A percentile compares a stretch with the other conserved stretches of the same genome.
Conservation (phyloP, 768 basidiomycete species). For the Boletus barrowsii region DNA sequence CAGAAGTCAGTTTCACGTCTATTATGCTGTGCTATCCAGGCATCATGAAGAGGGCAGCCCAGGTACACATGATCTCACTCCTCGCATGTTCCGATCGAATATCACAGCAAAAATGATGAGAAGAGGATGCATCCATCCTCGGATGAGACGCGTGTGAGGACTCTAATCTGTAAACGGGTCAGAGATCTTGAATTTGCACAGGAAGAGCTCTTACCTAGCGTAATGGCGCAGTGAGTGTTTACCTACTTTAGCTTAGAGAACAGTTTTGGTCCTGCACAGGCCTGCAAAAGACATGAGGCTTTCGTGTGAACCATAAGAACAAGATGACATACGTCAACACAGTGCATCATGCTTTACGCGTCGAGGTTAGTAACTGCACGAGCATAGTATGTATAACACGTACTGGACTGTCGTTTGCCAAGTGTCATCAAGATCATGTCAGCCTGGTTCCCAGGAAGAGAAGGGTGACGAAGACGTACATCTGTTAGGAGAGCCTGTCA, state of each 20-base stretch:
- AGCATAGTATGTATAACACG: slow-evolving; percentile 28
- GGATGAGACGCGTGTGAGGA: not conserved
- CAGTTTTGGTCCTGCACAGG: slow-evolving; percentile 71
- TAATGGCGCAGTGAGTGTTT: not conserved
- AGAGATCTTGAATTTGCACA: not conserved
- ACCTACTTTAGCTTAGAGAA: slow-evolving; percentile 64
- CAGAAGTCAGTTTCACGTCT: too few species aligned
- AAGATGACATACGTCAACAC: slow-evolving; percentile 66
- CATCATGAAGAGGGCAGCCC: not conserved
- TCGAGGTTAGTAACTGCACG: slow-evolving; percentile 3
- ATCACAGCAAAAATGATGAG: not conserved
- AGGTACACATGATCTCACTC: not conserved
- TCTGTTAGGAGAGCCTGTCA: slow-evolving; percentile 9
- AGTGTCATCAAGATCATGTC: slow-evolving; percentile 1
- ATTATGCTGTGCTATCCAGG: not conserved
- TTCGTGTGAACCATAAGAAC: not conserved
- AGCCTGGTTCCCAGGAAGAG: slow-evolving; percentile 1
- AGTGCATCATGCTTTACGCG: slow-evolving; percentile 79
- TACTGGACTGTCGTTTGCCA: slow-evolving; percentile 58
- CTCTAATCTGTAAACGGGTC: slow-evolving; percentile 15
- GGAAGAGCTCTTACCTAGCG: slow-evolving; percentile 15
- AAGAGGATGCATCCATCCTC: slow-evolving; percentile 12
- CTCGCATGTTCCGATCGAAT: not conserved
- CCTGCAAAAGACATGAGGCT: slow-evolving; percentile 27
- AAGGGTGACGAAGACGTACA: slow-evolving; percentile 20